Conservation (phyloP, 192 early-diverging fungal species). For the Gorgonomyces haynaldii region DNA sequence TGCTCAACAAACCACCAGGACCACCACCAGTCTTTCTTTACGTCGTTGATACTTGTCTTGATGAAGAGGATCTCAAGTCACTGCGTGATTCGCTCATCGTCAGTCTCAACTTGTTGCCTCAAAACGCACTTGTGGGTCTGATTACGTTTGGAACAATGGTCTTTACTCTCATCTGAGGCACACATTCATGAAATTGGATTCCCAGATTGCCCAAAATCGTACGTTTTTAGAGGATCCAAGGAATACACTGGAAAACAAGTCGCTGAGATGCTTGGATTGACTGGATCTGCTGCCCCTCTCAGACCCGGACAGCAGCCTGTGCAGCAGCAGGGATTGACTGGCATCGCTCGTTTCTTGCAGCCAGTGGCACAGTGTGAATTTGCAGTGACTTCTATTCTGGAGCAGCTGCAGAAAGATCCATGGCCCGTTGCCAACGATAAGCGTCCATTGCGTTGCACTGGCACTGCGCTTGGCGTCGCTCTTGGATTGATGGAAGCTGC, state of each 20-base stretch:
- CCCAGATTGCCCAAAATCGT: conserved; percentile 91
- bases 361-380: conserved; percentile 94
- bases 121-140: conserved; percentile 82
- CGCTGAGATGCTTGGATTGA: conserved; percentile 92
- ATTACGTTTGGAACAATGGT: conserved; percentile 98
- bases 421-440: conserved; percentile 88
- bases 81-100: conserved; percentile 88
- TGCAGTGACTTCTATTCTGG: conserved; percentile 82
- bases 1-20: conserved; percentile 68
- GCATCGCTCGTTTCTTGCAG: conserved; percentile 63
- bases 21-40: conserved; percentile 90
- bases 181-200: conserved; percentile 97
- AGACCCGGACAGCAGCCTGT: conserved; percentile 36
- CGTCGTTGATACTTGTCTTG: conserved; percentile 93
- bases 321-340: conserved; percentile 12
- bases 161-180: conserved; percentile 36
- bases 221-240: conserved; percentile 94
- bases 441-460: conserved; percentile 86
- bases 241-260: conserved; percentile 92
- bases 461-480: conserved; percentile 86
- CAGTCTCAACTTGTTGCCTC: conserved; percentile 82
- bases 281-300: conserved; percentile 15
- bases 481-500: conserved; percentile 76
- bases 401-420: conserved; percentile 94
- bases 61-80: conserved; percentile 89